Base-by-base conservation (phyloP, 305 asterid genomes). In the Ilex paraguariensis region DNA sequence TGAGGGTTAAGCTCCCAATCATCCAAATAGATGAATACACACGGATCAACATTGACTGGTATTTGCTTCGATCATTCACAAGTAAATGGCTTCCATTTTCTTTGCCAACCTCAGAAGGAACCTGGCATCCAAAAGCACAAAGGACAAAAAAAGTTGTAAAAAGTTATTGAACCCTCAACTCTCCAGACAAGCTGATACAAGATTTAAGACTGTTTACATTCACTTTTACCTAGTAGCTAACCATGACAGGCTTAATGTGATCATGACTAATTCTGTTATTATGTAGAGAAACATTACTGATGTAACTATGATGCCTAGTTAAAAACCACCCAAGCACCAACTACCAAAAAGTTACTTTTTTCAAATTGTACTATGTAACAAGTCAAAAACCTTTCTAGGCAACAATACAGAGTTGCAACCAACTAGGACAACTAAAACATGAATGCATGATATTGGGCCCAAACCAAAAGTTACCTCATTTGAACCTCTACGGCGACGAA, bases 31-130 rank as follows among this genome's bases (percentile, higher is more conserved):
- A 66, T 74, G 98, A 92, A 76, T 83, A 77, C 14, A 82, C 69
- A 48, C 98, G 95, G 62, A 84, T 71, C 82, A 88, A 65, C 98
- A 92, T 92, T 16, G 97, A 93, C 77, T 80, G 88, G 81, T 93
- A 93, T 81, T 93, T 93, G 82, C 65, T 86, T 56, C 69, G 68
- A 71, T 93, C 96, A 66, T 90, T 74, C 66, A 86, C 83, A 70
- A 93, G 99, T 65, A 93, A 73, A 57, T 66, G 79, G 30, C 63
- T 67, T 17, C 87, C 86, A 75, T 79, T 83, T 71, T 83, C 79
- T 75, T 75, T 73, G 59, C 62, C 84, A 63, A 60, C 84, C 55
- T 86, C 96, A 57, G 83, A 61, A 51, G 88, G 84, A 71, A 77
- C 89, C 97, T 93, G 28, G 75, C 64, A 64, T 60, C 67, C 70